Evolutionary conservation across 768 basidiomycete genomes (phyloP), one percentile per base, ranked within the genome.

Genomic region (Flagelloscypha sp.): DNA sequence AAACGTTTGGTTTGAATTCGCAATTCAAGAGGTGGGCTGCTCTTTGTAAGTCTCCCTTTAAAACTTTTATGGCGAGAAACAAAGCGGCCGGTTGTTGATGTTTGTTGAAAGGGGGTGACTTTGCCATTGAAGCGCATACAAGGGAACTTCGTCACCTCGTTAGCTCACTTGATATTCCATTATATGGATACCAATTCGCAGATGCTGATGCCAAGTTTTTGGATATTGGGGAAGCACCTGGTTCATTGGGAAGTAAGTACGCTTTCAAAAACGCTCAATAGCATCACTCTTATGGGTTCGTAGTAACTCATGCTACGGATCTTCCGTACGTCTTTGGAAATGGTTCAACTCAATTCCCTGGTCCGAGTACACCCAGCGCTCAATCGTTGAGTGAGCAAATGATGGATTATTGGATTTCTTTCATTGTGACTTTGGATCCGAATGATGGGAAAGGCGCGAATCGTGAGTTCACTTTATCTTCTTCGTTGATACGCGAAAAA

Each of bases 1-100:
- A 65, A 16, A 65, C 66, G 0, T 71, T 70, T 40, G 68, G 68
- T 0, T 44, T 64, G 9, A 52, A 53, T n/a, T 36, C 48, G 15
- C 50, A 55, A 7, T 68, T 50, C 44, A 70, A 70, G 40, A 61
- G 62, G 24, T 48, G 46, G n/a, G 44, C 62, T 2, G 55, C 61
- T 8, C 44, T 60, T 18, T n/a, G 42, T 57, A 33, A 15, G 44
- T 36, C 23, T 18, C 18, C 21, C 20, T n/a, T 7, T 10, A 4
- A 17, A 2, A n/a, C n/a, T n/a, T n/a, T n/a, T n/a, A n/a, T n/a
- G n/a, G n/a, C n/a, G n/a, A n/a, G n/a, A n/a, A n/a, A n/a, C 18
- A 22, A n/a, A n/a, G n/a, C n/a, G n/a, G n/a, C n/a, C n/a, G n/a
- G n/a, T 22, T 30, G 2, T 24, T 27, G 6, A 16, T 15, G 8